These are phyloP conservation scores for Suillus lakei DNA, from an alignment of 768 basidiomycete genomes.

Conservation along the genomic window DNA sequence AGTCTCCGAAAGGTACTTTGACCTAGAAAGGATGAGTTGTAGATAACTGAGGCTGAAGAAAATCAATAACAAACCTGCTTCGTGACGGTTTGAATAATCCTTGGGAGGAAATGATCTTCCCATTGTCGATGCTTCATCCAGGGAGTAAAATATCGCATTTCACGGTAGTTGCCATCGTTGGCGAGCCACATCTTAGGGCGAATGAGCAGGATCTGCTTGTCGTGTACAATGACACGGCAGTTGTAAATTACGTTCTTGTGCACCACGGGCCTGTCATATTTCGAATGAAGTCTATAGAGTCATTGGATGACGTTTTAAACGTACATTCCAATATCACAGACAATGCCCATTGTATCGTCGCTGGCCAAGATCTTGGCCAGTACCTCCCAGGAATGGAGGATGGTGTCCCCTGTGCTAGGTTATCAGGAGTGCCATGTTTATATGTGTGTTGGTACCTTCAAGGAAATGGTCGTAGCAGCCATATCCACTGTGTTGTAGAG, in stretches of 20 bases:
- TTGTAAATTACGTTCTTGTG: conserved; percentile 99
- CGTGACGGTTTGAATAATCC: conserved; percentile 87
- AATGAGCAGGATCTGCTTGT: conserved; percentile 89
- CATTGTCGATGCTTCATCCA: conserved; percentile 90
- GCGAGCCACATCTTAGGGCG: conserved; percentile 99
- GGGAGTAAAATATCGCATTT: conserved; percentile 89
- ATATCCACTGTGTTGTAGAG: conserved; percentile 69
- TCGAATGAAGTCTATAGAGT: background rate
- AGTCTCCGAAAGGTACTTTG: conserved; percentile 96
- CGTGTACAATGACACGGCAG: conserved; percentile 87
- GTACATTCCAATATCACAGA: conserved; percentile 97
- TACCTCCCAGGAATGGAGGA: conserved; percentile 97
- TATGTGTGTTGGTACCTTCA: conserved; percentile 62
- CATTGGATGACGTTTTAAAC: conserved; percentile 27
- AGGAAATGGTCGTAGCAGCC: conserved; percentile 98
- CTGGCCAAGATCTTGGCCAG: conserved; percentile 87
- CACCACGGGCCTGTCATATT: conserved; percentile 76
- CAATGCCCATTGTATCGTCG: conserved; percentile 79
- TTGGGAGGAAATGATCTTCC: conserved; percentile 92
- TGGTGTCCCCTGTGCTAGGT: conserved; percentile 78
- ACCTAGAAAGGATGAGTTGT: conserved; percentile 45
- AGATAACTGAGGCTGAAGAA: background rate
- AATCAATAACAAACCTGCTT: conserved; percentile 68
- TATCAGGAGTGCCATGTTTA: conserved; percentile 1
- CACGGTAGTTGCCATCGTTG: conserved; percentile 97